Conservation (phyloP, 2,329 filamentous ascomycete genomes). For the Aspergillus alliaceus region DNA sequence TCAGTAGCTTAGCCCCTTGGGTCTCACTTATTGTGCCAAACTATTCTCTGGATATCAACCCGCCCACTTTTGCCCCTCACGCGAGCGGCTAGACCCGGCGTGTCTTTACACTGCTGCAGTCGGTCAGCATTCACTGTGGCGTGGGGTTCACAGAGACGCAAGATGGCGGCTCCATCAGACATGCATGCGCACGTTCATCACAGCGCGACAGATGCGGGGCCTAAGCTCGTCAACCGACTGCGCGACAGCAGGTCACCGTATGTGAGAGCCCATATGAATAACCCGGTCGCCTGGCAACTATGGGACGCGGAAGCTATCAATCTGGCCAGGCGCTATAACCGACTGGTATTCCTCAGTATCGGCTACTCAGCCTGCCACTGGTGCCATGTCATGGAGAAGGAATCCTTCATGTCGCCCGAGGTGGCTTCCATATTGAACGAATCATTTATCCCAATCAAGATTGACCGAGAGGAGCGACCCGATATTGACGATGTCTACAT, state of each 20-base stretch:
- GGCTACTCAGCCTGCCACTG: constrained; percentile 96
- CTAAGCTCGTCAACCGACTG: constrained; percentile 56
- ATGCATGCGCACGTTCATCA: constrained; percentile 30
- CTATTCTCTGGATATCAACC: background rate
- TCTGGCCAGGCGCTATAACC: constrained; percentile 77
- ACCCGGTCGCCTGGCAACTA: constrained; percentile 88
- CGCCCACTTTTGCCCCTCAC: background rate
- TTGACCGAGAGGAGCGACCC: constrained; percentile 90
- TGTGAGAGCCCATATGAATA: constrained; percentile 73
- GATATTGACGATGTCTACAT: constrained; percentile 96
- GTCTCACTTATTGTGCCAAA: background rate
- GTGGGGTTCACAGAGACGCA: constrained; percentile 11
- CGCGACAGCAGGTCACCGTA: constrained; percentile 24
- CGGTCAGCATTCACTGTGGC: constrained; percentile 12
- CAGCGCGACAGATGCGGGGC: constrained; percentile 21
- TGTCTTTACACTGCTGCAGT: constrained; percentile 16
- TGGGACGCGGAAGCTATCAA: constrained; percentile 76
- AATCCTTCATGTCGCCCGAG: constrained; percentile 82
- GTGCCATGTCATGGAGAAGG: constrained; percentile 87
- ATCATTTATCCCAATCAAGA: constrained; percentile 84
- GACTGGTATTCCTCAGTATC: constrained; percentile 88
- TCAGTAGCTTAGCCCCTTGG: background rate
- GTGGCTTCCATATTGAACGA: constrained; percentile 81
- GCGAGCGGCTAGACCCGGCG: constrained; percentile 9
- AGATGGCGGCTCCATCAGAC: constrained; percentile 28